Evolutionary conservation across 225 moss, liverwort and hornwort genomes (phyloP), one percentile per base, ranked within the genome.

Genomic region (Physcomitrium patens): DNA sequence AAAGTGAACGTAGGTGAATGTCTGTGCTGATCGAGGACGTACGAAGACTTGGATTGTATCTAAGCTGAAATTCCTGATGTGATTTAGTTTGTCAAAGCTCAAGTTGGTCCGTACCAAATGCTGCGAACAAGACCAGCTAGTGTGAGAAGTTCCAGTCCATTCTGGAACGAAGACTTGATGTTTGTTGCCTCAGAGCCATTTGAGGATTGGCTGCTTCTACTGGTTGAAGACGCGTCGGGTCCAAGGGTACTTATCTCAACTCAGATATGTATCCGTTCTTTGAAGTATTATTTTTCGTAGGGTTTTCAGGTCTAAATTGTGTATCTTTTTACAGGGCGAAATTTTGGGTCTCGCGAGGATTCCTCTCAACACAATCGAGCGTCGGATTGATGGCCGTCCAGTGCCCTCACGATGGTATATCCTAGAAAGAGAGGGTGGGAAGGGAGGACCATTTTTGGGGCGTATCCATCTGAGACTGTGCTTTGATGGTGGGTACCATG

Each of bases 401-500:
- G 94, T 97, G 56, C 85, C 91, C 14, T 87, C 96, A 0, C 82
- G 87, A 27, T 97, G 96, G 96, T 88, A 90, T 28, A 86, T 97
- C 42, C 73, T 97, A 45, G 96, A 97, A 72, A 90, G 85, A n/a
- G 83, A 85, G 3, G 71, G 81, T 19, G 91, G 89, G 8, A 94
- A 96, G 53, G 89, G 88, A n/a, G 87, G 87, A 7, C 85, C 89
- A 0, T 97, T 94, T 65, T 79, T 91, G 10, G 96, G 96, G 17
- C 86, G 96, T 2, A 85, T 96, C 41, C 96, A 96, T 51, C 73
- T 97, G 13, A 60, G 93, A 28, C 53, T 97, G 0, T 91, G 88
- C 66, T 92, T 94, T 57, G 96, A 97, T 37, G 94, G 96, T 16
- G 96, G 96, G 0, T 97, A 97, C 68, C 96, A 97, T 78, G 96